Conservation (phyloP, 345 rosid species). For the Isatis tinctoria region DNA sequence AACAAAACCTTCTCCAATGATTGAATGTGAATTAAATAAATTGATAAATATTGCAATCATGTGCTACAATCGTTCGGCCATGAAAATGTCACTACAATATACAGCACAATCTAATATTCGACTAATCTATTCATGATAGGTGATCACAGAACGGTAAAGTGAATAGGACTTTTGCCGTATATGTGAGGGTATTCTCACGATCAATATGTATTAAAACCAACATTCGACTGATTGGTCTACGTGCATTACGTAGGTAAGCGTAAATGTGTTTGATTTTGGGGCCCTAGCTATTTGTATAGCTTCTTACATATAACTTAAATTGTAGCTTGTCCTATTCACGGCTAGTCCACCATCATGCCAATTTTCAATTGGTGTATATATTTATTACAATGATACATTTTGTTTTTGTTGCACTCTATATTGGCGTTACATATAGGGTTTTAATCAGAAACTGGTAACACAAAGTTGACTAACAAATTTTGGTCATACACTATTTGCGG, state of each 20-base stretch:
- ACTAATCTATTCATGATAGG: background rate
- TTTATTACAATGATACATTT: slow-evolving; percentile 13
- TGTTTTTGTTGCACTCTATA: background rate
- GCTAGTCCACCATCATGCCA: slow-evolving; percentile 13
- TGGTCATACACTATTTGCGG: background rate
- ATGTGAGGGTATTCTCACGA: too few species aligned
- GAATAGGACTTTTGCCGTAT: too few species aligned
- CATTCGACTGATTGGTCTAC: background rate
- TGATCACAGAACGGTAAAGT: background rate
- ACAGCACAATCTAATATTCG: background rate
- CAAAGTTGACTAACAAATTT: background rate
- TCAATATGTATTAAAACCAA: too few species aligned
- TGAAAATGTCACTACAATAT: background rate
- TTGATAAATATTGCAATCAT: too few species aligned
- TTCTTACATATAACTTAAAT: background rate
- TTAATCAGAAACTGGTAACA: background rate
- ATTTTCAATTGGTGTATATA: slow-evolving; percentile 10
- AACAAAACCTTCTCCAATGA: background rate
- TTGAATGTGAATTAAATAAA: background rate
- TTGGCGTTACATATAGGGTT: background rate
- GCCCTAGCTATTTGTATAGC: slow-evolving; percentile 14
- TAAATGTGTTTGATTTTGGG: slow-evolving; percentile 4
- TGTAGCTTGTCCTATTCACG: slow-evolving; percentile 11
- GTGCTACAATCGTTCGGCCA: background rate
- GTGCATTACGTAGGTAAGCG: background rate